These are phyloP conservation scores for Elsinoe batatas DNA, from an alignment of 2,329 filamentous ascomycete genomes.

Conservation along the genomic window DNA sequence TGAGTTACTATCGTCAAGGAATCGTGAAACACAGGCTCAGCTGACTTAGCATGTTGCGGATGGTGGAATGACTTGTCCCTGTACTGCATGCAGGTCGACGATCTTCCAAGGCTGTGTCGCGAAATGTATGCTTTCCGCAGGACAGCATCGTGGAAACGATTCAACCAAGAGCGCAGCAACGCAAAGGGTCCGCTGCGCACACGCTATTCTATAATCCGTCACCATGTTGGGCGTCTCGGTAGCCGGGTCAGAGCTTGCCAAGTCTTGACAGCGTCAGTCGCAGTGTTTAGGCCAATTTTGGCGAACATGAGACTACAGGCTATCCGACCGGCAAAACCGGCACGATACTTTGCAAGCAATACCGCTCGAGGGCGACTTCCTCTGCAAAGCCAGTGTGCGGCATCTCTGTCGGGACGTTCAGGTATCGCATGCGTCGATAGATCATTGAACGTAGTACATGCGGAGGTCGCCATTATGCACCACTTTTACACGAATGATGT, in stretches of 20 bases:
- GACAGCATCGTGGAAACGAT: not conserved
- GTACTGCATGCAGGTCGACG: not conserved
- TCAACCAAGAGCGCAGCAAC: not conserved
- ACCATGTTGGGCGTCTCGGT: not conserved
- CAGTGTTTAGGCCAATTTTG: not conserved
- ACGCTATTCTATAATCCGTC: not conserved
- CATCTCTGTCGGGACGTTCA: not conserved
- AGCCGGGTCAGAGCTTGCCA: not conserved
- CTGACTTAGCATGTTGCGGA: not conserved
- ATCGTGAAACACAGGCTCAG: not conserved
- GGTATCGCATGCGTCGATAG: not conserved
- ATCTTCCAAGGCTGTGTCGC: not conserved
- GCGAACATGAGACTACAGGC: not conserved
- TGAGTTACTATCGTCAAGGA: too few relatives aligned
- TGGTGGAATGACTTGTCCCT: not conserved
- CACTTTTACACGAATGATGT: not conserved
- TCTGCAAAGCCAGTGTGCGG: not conserved
- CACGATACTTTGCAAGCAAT: not conserved
- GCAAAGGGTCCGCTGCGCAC: not conserved
- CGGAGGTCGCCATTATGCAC: conserved; percentile 3
- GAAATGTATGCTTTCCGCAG: not conserved
- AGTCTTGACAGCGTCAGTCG: not conserved
- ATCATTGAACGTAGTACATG: not conserved
- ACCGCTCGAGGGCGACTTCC: not conserved
- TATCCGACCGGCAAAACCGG: not conserved